Evolutionary conservation across 176 grass and related monocot genomes (phyloP).

Genomic region (Aechmea fasciata): DNA sequence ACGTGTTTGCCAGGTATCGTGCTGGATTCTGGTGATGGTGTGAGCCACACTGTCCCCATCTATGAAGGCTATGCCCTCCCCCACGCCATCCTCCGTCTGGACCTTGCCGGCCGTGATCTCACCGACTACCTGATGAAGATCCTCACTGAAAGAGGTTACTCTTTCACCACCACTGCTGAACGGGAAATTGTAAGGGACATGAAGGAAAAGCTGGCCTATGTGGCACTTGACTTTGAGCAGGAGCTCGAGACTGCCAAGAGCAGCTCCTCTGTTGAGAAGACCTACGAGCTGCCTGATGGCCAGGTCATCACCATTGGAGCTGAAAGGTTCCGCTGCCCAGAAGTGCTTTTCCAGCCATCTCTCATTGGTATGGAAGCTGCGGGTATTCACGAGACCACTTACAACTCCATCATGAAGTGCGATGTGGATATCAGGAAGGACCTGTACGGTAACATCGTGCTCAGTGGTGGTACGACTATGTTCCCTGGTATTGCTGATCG

Average conservation of each 20-base stretch:
- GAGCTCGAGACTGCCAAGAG: conserved; percentile 32
- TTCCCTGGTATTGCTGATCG: no score
- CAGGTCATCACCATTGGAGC: conserved; percentile 43
- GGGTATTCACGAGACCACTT: conserved; percentile 40
- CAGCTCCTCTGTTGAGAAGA: conserved; percentile 43
- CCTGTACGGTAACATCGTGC: conserved; percentile 41
- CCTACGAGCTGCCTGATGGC: conserved; percentile 37
- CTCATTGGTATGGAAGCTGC: conserved; percentile 41
- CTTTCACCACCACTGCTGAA: conserved; percentile 31
- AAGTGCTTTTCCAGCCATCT: conserved; percentile 44
- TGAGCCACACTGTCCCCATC: no score
- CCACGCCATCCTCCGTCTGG: no score
- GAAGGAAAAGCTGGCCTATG: no score
- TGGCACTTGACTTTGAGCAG: conserved; percentile 31
- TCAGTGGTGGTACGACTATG: conserved; percentile 36
- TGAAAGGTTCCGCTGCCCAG: conserved; percentile 36
- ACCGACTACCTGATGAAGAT: conserved; percentile 41
- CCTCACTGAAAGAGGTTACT: conserved; percentile 38
- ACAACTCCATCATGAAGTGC: no score
- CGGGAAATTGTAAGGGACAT: no score
- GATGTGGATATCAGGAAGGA: conserved; percentile 25
- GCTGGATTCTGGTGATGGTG: no score
- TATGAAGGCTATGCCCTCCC: no score
- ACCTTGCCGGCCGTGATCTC: conserved; percentile 16
- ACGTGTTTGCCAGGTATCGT: conserved; percentile 11